Evolutionary conservation across 2,329 filamentous ascomycete species (phyloP).

Genomic region (Pleurostoma richardsiae): DNA sequence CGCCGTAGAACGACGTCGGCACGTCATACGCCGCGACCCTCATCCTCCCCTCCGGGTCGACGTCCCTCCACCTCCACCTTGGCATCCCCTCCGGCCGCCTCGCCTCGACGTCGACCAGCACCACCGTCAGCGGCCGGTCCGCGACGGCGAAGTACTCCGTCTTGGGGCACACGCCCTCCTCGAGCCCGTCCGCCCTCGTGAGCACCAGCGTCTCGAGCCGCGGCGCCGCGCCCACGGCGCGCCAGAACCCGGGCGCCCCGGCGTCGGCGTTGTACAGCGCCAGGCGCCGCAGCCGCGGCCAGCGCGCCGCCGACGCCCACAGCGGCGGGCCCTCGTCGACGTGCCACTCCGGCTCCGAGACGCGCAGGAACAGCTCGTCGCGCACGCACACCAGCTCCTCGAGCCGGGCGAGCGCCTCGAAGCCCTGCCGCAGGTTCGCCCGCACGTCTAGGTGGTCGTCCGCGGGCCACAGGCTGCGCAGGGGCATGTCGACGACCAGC

Average conservation of each 20-base stretch:
- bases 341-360: constrained; percentile 9
- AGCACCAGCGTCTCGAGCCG: constrained; percentile 36
- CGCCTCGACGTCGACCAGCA: constrained; percentile 23
- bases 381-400: constrained; percentile 43
- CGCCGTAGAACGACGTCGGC: constrained; percentile 30
- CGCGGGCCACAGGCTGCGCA: constrained; percentile 33
- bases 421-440: constrained; percentile 36
- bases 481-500: constrained; percentile 43
- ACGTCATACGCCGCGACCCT: constrained; percentile 32
- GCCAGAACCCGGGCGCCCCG: constrained; percentile 29
- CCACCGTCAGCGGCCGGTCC: constrained; percentile 17
- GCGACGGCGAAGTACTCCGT: constrained; percentile 28
- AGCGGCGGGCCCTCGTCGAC: constrained; percentile 15
- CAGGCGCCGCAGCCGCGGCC: constrained; percentile 34
- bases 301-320: constrained; percentile 33
- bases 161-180: constrained; percentile 28
- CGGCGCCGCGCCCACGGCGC: constrained; percentile 27
- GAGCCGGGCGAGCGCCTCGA: constrained; percentile 33
- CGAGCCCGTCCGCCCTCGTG: constrained; percentile 27
- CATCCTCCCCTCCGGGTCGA: constrained; percentile 29
- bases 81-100: constrained; percentile 15
- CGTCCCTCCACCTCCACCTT: constrained; percentile 20
- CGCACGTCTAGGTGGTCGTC: constrained; percentile 35
- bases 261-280: constrained; percentile 34
- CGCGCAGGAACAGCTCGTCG: constrained; percentile 37